Percentiles rank a stretch among this genome's conserved stretches.
phyloP scores from a whole-genome alignment of 2,329 filamentous ascomycete species.

The Venturiaceae sp. region DNA sequence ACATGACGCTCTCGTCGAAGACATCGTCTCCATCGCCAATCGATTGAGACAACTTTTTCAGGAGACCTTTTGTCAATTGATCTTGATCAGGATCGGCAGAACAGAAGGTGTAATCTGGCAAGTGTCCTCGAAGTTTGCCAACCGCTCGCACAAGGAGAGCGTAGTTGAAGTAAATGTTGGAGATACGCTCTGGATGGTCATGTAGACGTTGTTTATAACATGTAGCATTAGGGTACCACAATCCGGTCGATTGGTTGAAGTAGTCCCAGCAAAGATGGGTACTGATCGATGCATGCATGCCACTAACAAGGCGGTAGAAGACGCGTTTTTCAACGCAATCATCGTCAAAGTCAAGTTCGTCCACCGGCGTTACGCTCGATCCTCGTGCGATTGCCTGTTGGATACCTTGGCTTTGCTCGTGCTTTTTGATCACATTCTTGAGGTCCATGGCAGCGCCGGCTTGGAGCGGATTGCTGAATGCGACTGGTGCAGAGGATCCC shows the following conservation, averaged over 20 bases:
- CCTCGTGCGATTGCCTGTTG: slow-evolving; percentile 42
- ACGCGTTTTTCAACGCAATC: slow-evolving; percentile 98
- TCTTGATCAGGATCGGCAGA: slow-evolving; percentile 77
- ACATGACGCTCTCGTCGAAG: slow-evolving; percentile 94
- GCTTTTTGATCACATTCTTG: slow-evolving; percentile 48
- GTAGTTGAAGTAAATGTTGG: slow-evolving; percentile 99
- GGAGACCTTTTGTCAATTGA: slow-evolving; percentile 66
- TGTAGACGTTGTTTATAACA: slow-evolving; percentile 88
- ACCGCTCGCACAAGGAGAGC: slow-evolving; percentile 87
- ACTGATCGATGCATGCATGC: slow-evolving; percentile 97
- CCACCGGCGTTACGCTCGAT: slow-evolving; percentile 45
- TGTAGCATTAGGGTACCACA: slow-evolving; percentile 82
- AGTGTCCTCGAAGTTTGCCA: slow-evolving; percentile 76
- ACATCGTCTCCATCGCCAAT: slow-evolving; percentile 63
- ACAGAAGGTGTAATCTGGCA: slow-evolving; percentile 84
- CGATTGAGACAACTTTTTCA: slow-evolving; percentile 62
- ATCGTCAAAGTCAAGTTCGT: slow-evolving; percentile 69
- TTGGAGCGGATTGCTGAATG: slow-evolving; percentile 34
- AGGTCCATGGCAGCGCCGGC: slow-evolving; percentile 50
- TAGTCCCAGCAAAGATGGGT: slow-evolving; percentile 95
- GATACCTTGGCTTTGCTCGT: slow-evolving; percentile 52
- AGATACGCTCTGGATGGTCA: slow-evolving; percentile 77
- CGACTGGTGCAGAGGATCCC: slow-evolving; percentile 21
- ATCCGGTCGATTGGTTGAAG: slow-evolving; percentile 84
- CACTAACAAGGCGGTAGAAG: slow-evolving; percentile 89